phyloP scores from a whole-genome alignment of 257 asterid genomes.

The Thymus quinquecostatus region DNA sequence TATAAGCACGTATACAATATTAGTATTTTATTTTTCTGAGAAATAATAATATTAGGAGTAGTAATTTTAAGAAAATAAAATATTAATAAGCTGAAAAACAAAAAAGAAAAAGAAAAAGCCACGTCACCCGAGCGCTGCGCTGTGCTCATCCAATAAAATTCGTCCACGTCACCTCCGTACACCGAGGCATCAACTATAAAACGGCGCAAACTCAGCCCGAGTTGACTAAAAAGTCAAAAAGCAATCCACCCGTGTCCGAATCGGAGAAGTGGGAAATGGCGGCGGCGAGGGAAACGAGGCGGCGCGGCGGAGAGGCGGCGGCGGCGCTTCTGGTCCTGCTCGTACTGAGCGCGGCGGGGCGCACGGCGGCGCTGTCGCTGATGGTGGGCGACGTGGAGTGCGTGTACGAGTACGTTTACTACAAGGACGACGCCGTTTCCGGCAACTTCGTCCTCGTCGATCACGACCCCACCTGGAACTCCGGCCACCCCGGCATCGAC shows the following conservation, averaged over 20 bases:
- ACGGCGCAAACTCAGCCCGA: background rate
- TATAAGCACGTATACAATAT: no score
- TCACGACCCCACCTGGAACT: conserved; percentile 44
- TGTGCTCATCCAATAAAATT: conserved; percentile 22
- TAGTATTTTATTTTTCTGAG: no score
- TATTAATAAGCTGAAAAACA: background rate
- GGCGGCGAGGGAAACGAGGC: conserved; percentile 20
- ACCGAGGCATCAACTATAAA: background rate
- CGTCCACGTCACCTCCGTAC: conserved; percentile 35
- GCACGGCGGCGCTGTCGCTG: conserved; percentile 57
- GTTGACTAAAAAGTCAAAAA: background rate
- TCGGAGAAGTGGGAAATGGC: conserved; percentile 20
- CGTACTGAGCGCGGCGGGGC: conserved; percentile 44
- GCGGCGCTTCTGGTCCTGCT: conserved; percentile 41
- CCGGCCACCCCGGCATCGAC: conserved; percentile 79
- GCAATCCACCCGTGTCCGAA: conserved; percentile 6
- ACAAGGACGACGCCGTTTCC: conserved; percentile 74
- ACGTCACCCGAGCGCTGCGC: conserved; percentile 30
- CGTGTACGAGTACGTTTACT: conserved; percentile 73
- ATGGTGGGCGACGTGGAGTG: conserved; percentile 76
- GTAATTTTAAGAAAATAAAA: background rate
- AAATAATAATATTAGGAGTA: no score
- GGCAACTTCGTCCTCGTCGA: conserved; percentile 86
- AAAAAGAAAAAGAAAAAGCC: background rate
- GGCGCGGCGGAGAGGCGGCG: conserved; percentile 33